Evolutionary conservation across 2,329 filamentous ascomycete species (phyloP).

Genomic region (Sarocladiaceae sp.): DNA sequence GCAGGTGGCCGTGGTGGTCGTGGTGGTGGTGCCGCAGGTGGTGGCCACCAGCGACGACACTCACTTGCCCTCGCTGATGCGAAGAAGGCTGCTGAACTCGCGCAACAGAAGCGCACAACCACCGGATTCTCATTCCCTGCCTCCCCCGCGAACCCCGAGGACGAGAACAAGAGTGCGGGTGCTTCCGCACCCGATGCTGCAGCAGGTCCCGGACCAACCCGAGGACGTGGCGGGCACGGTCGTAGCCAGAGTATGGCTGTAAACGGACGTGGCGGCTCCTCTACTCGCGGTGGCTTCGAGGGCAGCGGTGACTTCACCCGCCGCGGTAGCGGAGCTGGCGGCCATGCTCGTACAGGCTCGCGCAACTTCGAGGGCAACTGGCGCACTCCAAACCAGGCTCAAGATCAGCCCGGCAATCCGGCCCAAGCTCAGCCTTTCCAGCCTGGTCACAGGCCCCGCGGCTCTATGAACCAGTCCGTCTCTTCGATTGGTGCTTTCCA

Average conservation of each 20-base stretch:
- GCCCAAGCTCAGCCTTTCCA: conserved; percentile 71
- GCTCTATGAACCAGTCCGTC: conserved; percentile 81
- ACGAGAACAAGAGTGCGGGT: conserved; percentile 33
- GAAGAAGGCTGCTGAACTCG: conserved; percentile 93
- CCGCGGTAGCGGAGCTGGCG: conserved; percentile 45
- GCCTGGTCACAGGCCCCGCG: conserved; percentile 81
- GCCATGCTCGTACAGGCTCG: conserved; percentile 76
- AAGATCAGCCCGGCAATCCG: conserved; percentile 44
- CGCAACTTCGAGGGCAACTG: conserved; percentile 98
- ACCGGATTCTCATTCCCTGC: conserved; percentile 91
- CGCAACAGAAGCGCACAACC: conserved; percentile 92
- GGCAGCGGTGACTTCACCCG: conserved; percentile 61
- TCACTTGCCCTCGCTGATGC: conserved; percentile 91
- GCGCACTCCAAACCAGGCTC: conserved; percentile 69
- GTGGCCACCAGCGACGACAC: conserved; percentile 88
- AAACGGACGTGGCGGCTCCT: conserved; percentile 62
- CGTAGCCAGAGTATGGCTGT: conserved; percentile 90
- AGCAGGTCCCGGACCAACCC: conserved; percentile 38
- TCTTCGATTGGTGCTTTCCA: conserved; percentile 81
- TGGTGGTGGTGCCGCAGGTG: conserved; percentile 58
- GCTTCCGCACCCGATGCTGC: conserved; percentile 29
- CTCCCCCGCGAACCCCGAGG: conserved; percentile 52
- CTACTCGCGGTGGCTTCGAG: conserved; percentile 58
- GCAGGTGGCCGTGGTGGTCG: conserved; percentile 60
- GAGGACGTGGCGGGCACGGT: conserved; percentile 56